A percentile compares a stretch with the other conserved stretches of the same genome.
phyloP scores from a whole-genome alignment of 2,329 filamentous ascomycete species.

The Phyllosticta citriasiana region DNA sequence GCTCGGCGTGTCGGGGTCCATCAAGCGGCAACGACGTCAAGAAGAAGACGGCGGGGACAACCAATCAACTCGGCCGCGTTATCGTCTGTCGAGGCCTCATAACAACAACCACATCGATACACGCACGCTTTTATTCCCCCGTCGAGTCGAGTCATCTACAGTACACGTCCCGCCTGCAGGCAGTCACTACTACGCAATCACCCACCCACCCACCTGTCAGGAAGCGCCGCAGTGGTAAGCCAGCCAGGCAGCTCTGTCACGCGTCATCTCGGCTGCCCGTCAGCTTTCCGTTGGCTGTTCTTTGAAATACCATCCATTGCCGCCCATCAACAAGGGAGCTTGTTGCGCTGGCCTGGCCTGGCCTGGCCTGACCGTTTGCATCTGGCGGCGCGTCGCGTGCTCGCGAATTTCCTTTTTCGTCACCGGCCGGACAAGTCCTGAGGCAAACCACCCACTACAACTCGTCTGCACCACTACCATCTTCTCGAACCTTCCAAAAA shows the following conservation, averaged over 20 bases:
- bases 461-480: background rate
- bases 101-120: background rate
- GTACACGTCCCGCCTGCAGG: background rate
- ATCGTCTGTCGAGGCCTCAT: background rate
- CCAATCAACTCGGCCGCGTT: conserved; percentile 7
- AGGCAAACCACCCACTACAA: background rate
- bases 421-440: background rate
- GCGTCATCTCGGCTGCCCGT: background rate
- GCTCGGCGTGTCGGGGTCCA: conserved; percentile 6
- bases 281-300: background rate
- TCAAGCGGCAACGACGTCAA: background rate
- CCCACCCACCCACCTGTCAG: background rate
- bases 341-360: too few species aligned
- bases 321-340: too few species aligned
- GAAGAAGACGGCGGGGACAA: background rate
- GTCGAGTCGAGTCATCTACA: background rate
- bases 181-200: conserved; percentile 5
- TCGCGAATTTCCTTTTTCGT: conserved; percentile 7
- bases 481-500: background rate
- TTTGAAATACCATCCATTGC: background rate
- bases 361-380: background rate
- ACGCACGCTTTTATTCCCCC: background rate
- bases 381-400: conserved; percentile 6
- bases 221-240: conserved; percentile 4
- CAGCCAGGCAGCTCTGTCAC: background rate